Evolutionary conservation across 345 rosid genomes (phyloP).

Genomic region (Pistacia atlantica): DNA sequence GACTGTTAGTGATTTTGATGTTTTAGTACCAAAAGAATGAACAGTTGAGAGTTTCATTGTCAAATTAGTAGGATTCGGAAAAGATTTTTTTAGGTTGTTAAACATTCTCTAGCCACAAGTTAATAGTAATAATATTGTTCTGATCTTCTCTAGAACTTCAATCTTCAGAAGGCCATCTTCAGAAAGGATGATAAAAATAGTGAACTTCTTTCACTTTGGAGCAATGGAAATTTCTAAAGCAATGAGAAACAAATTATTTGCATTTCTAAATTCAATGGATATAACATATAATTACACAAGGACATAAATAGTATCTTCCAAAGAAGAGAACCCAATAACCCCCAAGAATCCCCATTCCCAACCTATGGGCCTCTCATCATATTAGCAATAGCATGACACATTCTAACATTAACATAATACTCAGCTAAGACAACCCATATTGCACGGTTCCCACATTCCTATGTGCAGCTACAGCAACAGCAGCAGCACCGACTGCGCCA

Average conservation of each 20-base stretch:
- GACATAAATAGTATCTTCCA: slow-evolving; percentile 11
- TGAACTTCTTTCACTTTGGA: background rate
- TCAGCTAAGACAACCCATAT: slow-evolving; percentile 45
- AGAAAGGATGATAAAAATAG: background rate
- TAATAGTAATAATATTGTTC: no score
- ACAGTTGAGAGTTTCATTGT: background rate
- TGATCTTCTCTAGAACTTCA: no score
- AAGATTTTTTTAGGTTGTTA: background rate
- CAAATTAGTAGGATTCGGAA: background rate
- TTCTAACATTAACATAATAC: background rate
- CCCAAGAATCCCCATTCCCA: background rate
- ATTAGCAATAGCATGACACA: background rate
- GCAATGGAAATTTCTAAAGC: background rate
- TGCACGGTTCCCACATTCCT: slow-evolving; percentile 57
- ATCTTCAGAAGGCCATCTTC: no score
- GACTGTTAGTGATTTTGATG: slow-evolving; percentile 7
- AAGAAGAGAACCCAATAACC: slow-evolving; percentile 3
- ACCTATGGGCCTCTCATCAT: background rate
- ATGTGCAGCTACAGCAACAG: slow-evolving; percentile 81
- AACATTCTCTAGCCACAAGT: background rate
- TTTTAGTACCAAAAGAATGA: background rate
- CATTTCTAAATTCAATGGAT: slow-evolving; percentile 27
- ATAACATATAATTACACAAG: slow-evolving; percentile 12
- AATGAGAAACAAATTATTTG: slow-evolving; percentile 11
- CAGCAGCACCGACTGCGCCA: slow-evolving; percentile 75